Evolutionary conservation across 2,329 filamentous ascomycete genomes (phyloP).

Genomic region (Sclerotinia trifoliorum): DNA sequence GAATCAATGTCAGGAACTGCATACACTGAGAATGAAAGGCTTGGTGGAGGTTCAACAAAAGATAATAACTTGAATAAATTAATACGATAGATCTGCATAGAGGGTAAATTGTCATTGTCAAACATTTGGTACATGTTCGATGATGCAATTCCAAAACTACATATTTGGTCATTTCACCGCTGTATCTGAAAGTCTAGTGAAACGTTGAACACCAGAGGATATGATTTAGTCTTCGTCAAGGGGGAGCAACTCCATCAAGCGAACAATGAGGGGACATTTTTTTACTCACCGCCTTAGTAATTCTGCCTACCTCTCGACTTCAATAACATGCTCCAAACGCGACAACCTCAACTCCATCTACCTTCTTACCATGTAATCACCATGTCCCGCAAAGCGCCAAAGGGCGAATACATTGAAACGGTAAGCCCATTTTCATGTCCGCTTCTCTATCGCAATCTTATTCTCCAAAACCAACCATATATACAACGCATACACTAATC

Average conservation of each 20-base stretch:
- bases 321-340: not conserved
- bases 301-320: not conserved
- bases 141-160: not conserved
- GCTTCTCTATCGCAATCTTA: not conserved
- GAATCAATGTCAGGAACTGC: not conserved
- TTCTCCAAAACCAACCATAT: slow-evolving; percentile 19
- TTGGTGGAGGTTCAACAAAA: not conserved
- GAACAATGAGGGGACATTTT: not conserved
- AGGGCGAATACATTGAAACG: slow-evolving; percentile 96
- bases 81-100: no score
- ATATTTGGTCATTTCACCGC: not conserved
- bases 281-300: slow-evolving; percentile 1
- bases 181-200: not conserved
- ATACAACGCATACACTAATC: slow-evolving; percentile 18
- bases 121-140: not conserved
- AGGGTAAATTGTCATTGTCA: not conserved
- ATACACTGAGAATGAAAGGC: not conserved
- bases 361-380: slow-evolving; percentile 28
- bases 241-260: no score
- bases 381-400: slow-evolving; percentile 77
- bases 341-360: slow-evolving; percentile 11
- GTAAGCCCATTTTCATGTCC: slow-evolving; percentile 51
- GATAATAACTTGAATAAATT: no score
- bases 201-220: not conserved
- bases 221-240: not conserved